phyloP scores from a whole-genome alignment of 2,329 filamentous ascomycete genomes.

The Pseudohalonectria lignicola region DNA sequence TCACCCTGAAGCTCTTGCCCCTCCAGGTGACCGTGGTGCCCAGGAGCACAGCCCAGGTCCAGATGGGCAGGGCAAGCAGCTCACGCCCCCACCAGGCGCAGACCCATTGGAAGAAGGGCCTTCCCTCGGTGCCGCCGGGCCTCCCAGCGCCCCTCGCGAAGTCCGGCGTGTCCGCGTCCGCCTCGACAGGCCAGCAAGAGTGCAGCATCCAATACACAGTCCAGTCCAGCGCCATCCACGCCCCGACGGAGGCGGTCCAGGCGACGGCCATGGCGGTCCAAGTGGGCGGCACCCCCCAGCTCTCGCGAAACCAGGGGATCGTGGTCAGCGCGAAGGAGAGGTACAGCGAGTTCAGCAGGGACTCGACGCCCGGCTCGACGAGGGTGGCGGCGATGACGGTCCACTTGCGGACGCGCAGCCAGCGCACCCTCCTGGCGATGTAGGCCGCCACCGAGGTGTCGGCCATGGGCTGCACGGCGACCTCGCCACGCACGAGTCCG shows the following conservation, averaged over 20 bases:
- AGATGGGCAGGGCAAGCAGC: slow-evolving; percentile 73
- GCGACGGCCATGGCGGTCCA: slow-evolving; percentile 55
- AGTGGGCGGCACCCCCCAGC: slow-evolving; percentile 44
- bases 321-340: slow-evolving; percentile 71
- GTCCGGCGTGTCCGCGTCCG: slow-evolving; percentile 60
- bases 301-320: slow-evolving; percentile 48
- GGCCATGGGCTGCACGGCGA: slow-evolving; percentile 82
- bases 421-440: slow-evolving; percentile 69
- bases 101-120: slow-evolving; percentile 61
- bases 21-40: slow-evolving; percentile 83
- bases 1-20: slow-evolving; percentile 70
- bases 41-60: slow-evolving; percentile 82
- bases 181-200: slow-evolving; percentile 56
- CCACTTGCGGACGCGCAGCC: slow-evolving; percentile 90
- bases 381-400: slow-evolving; percentile 82
- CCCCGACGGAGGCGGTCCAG: slow-evolving; percentile 53
- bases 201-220: slow-evolving; percentile 65
- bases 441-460: slow-evolving; percentile 71
- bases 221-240: slow-evolving; percentile 71
- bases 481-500: slow-evolving; percentile 70
- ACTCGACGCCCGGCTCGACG: slow-evolving; percentile 87
- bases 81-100: slow-evolving; percentile 80
- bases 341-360: slow-evolving; percentile 71
- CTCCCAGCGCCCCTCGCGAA: slow-evolving; percentile 49
- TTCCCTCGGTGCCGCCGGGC: slow-evolving; percentile 27